These are phyloP conservation scores for Talaromyces albobiverticillius DNA, from an alignment of 2,329 filamentous ascomycete genomes.

Conservation along the genomic window DNA sequence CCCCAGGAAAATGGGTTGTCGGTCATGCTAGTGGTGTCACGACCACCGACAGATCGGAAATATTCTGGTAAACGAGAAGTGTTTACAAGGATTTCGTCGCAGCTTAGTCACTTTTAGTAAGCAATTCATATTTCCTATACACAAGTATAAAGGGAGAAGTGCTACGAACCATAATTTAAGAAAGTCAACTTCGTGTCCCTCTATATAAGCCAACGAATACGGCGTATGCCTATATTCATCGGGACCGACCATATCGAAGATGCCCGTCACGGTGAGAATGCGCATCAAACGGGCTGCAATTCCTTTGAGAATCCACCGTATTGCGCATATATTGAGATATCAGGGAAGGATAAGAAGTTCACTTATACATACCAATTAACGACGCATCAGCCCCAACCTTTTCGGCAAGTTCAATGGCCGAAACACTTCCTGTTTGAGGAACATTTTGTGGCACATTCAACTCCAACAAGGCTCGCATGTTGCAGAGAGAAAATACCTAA, in stretches of 20 bases:
- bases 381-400: constrained; percentile 28
- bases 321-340: background rate
- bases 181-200: constrained; percentile 25
- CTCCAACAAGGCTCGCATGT: constrained; percentile 22
- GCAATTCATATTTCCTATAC: background rate
- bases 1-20: constrained; percentile 28
- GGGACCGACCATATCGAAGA: constrained; percentile 25
- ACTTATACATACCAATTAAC: constrained; percentile 19
- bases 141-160: background rate
- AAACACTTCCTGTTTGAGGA: constrained; percentile 21
- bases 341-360: too few species aligned
- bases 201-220: constrained; percentile 27
- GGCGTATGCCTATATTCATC: constrained; percentile 27
- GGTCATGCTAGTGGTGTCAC: constrained; percentile 24
- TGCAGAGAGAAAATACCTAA: constrained; percentile 12
- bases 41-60: constrained; percentile 25
- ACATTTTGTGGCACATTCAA: constrained; percentile 24
- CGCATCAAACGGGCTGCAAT: constrained; percentile 25
- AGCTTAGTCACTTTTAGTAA: background rate
- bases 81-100: constrained; percentile 12
- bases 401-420: constrained; percentile 23
- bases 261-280: constrained; percentile 26
- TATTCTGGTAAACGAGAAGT: constrained; percentile 21
- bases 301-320: background rate
- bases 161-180: constrained; percentile 24